A percentile compares a stretch with the other conserved stretches of the same genome.
Evolutionary conservation across 1,284 basidiomycete species (phyloP).

Genomic region (Tremellales sp.): DNA sequence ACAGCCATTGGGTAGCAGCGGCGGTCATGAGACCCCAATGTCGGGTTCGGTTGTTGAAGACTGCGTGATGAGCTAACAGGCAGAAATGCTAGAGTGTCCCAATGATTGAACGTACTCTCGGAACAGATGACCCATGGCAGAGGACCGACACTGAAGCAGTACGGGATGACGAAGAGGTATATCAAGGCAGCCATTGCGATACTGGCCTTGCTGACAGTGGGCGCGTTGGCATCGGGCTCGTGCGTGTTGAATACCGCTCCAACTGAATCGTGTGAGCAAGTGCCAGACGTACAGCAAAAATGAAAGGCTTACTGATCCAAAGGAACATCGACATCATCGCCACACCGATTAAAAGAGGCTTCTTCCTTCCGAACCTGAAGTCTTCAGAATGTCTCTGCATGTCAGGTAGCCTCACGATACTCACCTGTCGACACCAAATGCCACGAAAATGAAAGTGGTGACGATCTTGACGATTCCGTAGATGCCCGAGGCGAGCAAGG

Average conservation of each 20-base stretch:
- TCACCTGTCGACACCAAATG: slow-evolving; percentile 56
- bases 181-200: slow-evolving; percentile 40
- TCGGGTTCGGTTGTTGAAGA: slow-evolving; percentile 69
- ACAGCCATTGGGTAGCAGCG: slow-evolving; percentile 67
- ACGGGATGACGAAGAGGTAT: slow-evolving; percentile 43
- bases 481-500: slow-evolving; percentile 69
- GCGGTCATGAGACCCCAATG: slow-evolving; percentile 68
- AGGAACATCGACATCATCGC: slow-evolving; percentile 60
- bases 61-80: background rate
- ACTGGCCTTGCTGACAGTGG: slow-evolving; percentile 10
- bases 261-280: too few species aligned
- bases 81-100: background rate
- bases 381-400: too few species aligned
- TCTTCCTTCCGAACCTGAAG: slow-evolving; percentile 48
- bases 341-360: slow-evolving; percentile 43
- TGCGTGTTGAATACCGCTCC: slow-evolving; percentile 69
- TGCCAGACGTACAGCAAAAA: too few species aligned
- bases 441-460: slow-evolving; percentile 61
- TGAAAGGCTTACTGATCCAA: too few species aligned
- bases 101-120: slow-evolving; percentile 64
- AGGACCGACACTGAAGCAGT: slow-evolving; percentile 41
- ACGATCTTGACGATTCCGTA: slow-evolving; percentile 72
- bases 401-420: too few species aligned
- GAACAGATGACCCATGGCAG: slow-evolving; percentile 44
- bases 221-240: slow-evolving; percentile 44